These are phyloP conservation scores for Talaromyces atroroseus DNA, from an alignment of 2,329 filamentous ascomycete genomes.

Conservation along the genomic window DNA sequence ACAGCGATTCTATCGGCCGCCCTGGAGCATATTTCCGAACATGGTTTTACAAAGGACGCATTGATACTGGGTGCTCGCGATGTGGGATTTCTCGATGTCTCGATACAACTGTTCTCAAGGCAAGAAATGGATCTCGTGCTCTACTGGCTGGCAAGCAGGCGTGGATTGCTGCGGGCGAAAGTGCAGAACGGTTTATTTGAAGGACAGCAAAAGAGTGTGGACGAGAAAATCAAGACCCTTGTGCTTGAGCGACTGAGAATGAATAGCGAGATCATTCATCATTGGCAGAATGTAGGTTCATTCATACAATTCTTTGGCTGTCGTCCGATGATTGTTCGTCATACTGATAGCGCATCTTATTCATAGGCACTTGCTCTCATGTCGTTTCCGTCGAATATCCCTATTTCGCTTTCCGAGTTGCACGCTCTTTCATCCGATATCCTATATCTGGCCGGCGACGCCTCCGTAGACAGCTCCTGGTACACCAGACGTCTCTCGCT, in stretches of 20 bases:
- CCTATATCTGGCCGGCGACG: slow-evolving; percentile 78
- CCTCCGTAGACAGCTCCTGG: slow-evolving; percentile 77
- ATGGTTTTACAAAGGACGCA: slow-evolving; percentile 74
- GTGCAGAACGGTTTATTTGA: slow-evolving; percentile 29
- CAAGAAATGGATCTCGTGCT: slow-evolving; percentile 74
- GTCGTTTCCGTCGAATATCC: slow-evolving; percentile 74
- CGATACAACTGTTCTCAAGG: slow-evolving; percentile 72
- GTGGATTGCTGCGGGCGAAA: slow-evolving; percentile 31
- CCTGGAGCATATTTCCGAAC: slow-evolving; percentile 66
- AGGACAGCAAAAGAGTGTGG: slow-evolving; percentile 41
- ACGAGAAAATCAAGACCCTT: slow-evolving; percentile 63
- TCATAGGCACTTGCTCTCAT: slow-evolving; percentile 77
- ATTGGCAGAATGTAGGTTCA: slow-evolving; percentile 75
- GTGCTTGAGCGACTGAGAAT: slow-evolving; percentile 71
- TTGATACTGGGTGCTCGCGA: slow-evolving; percentile 75
- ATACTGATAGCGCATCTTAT: slow-evolving; percentile 13
- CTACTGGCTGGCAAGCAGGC: slow-evolving; percentile 39
- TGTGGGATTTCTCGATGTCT: slow-evolving; percentile 79
- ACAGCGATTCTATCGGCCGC: slow-evolving; percentile 74
- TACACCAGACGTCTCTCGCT: slow-evolving; percentile 67
- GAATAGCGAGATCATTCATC: slow-evolving; percentile 65
- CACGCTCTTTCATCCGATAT: slow-evolving; percentile 85
- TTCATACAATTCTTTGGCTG: neutral
- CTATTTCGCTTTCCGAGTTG: slow-evolving; percentile 71
- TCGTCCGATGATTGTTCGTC: slow-evolving; percentile 4